phyloP scores from a whole-genome alignment of 2,329 filamentous ascomycete species.

The Aureobasidium melanogenum region DNA sequence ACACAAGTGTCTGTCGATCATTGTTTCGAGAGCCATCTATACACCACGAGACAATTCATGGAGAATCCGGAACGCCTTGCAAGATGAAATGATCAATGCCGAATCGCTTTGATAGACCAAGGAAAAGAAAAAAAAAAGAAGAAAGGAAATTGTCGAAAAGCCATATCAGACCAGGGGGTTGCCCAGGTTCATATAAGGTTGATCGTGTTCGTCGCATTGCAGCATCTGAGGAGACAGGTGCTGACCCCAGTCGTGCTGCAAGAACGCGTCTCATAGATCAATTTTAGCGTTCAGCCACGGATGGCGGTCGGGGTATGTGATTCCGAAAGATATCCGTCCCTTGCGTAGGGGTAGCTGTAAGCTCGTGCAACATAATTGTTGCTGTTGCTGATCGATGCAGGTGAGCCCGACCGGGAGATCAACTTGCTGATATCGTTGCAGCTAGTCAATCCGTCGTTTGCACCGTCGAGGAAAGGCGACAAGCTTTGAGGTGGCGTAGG shows the following conservation, averaged over 20 bases:
- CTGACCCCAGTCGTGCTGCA: neutral
- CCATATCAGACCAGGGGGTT: neutral
- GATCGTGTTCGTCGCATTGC: neutral
- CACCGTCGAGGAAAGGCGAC: constrained; percentile 21
- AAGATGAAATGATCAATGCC: constrained; percentile 9
- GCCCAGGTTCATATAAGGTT: neutral
- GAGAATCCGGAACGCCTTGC: constrained; percentile 9
- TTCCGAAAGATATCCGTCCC: constrained; percentile 27
- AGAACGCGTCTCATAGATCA: neutral
- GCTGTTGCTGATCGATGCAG: constrained; percentile 20
- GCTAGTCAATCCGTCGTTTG: constrained; percentile 18
- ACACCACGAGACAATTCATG: constrained; percentile 4
- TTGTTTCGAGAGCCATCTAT: constrained; percentile 1
- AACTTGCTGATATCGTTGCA: constrained; percentile 17
- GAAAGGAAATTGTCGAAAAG: neutral
- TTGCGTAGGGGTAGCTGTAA: constrained; percentile 26
- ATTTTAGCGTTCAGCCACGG: constrained; percentile 19
- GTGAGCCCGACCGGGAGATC: constrained; percentile 24
- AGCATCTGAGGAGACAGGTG: neutral
- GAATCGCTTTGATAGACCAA: constrained; percentile 8
- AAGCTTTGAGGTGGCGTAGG: constrained; percentile 11
- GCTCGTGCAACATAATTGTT: constrained; percentile 22
- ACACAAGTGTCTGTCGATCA: neutral
- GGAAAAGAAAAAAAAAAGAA: neutral
- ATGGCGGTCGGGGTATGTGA: constrained; percentile 27